These are phyloP conservation scores for Rachicladosporium sp. DNA, from an alignment of 2,329 filamentous ascomycete genomes.

Conservation along the genomic window DNA sequence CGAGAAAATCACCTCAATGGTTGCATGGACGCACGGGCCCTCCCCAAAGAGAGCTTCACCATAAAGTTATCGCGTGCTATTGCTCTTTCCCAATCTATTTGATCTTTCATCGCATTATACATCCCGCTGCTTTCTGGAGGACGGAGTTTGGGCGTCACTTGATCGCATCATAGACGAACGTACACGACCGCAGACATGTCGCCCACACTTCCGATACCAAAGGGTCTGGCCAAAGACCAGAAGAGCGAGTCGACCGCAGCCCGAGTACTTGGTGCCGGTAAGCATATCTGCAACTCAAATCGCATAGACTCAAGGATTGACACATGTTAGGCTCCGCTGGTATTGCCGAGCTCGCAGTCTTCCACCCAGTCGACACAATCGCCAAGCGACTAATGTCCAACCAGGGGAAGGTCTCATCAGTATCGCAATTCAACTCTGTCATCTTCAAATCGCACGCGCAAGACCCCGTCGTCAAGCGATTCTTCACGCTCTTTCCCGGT, in stretches of 20 bases:
- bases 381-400: conserved; percentile 99
- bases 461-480: conserved; percentile 61
- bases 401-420: conserved; percentile 55
- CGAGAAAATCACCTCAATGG: no score
- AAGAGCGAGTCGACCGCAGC: conserved; percentile 85
- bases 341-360: conserved; percentile 84
- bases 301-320: conserved; percentile 4
- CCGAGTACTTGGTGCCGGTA: conserved; percentile 84
- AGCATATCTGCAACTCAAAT: background rate
- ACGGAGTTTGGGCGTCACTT: no score
- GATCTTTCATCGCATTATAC: no score
- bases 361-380: conserved; percentile 94
- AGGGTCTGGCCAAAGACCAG: conserved; percentile 40
- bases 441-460: conserved; percentile 83
- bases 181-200: conserved; percentile 11
- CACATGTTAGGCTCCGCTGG: conserved; percentile 62
- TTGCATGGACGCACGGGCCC: no score
- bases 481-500: conserved; percentile 91
- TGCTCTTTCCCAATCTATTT: no score
- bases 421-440: conserved; percentile 67
- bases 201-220: conserved; percentile 14
- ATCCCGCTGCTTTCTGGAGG: no score
- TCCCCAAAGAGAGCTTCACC: no score
- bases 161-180: no score
- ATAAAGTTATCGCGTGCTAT: no score